phyloP scores from a whole-genome alignment of 768 basidiomycete genomes.

The Termitomyces sp. region DNA sequence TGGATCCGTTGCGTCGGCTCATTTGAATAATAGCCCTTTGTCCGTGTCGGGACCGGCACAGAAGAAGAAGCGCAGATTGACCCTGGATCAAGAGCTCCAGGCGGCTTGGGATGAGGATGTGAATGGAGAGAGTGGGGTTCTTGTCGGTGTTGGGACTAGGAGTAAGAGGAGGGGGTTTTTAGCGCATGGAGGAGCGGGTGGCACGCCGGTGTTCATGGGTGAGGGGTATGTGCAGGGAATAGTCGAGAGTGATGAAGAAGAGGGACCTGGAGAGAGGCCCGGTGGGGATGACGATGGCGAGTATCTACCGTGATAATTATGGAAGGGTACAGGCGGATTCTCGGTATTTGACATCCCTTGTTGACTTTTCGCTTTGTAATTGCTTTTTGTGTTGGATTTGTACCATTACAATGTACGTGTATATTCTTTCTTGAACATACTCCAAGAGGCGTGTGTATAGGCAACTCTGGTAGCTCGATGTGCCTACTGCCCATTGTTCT shows the following conservation, averaged over 20 bases:
- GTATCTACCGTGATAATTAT: constrained; percentile 6
- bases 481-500: not conserved
- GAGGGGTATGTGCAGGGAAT: constrained; percentile 61
- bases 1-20: not conserved
- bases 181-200: constrained; percentile 71
- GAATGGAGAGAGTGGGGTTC: constrained; percentile 42
- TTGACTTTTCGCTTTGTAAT: not conserved
- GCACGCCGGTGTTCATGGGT: constrained; percentile 65
- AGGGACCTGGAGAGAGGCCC: not conserved
- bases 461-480: not conserved
- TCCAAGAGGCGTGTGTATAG: no score
- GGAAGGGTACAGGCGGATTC: not conserved
- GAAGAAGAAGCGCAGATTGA: constrained; percentile 30
- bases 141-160: constrained; percentile 49
- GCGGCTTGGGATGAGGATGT: constrained; percentile 28
- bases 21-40: not conserved
- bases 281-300: not conserved
- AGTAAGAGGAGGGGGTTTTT: constrained; percentile 56
- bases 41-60: constrained; percentile 13
- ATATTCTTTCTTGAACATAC: not conserved
- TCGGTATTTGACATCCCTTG: not conserved
- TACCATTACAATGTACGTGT: not conserved
- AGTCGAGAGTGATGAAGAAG: constrained; percentile 23
- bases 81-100: constrained; percentile 65
- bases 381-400: constrained; percentile 1